Conservation (phyloP, 2,329 filamentous ascomycete genomes). For the Colletotrichum lindemuthianum region DNA sequence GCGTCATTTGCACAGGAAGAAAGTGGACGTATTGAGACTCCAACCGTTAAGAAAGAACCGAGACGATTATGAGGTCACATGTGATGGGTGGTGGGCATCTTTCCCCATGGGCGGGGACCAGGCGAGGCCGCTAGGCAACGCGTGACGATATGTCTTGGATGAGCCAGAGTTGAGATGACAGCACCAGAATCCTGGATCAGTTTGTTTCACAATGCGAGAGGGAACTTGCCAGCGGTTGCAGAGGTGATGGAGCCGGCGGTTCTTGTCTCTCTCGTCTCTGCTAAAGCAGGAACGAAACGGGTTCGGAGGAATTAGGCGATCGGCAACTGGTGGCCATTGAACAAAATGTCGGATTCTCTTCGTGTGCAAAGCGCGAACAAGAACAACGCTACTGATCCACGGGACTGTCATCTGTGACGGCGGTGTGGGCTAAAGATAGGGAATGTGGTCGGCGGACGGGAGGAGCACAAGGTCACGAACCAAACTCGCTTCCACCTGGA, state of each 20-base stretch:
- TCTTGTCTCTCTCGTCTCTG: not conserved
- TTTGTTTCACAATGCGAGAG: constrained; percentile 7
- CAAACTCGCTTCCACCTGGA: not conserved
- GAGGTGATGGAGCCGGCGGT: not conserved
- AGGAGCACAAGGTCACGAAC: constrained; percentile 8
- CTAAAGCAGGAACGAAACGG: not conserved
- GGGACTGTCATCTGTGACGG: no score
- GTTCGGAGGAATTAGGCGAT: no score
- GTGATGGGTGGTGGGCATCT: not conserved
- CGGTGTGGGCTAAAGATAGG: no score
- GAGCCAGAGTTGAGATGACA: constrained; percentile 11
- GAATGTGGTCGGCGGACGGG: constrained; percentile 11
- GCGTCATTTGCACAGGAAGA: constrained; percentile 9
- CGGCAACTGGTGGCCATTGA: not conserved
- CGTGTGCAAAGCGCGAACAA: no score
- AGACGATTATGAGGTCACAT: constrained; percentile 14
- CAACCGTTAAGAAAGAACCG: not conserved
- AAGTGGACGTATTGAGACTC: not conserved
- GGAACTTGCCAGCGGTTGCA: not conserved
- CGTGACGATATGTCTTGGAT: constrained; percentile 28
- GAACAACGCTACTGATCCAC: no score
- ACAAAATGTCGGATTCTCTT: constrained; percentile 1
- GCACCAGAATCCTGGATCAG: constrained; percentile 11
- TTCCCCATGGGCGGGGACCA: not conserved
- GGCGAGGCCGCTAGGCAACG: constrained; percentile 3